A percentile compares a stretch with the other conserved stretches of the same genome.
phyloP scores from a whole-genome alignment of 768 basidiomycete species.

The Coprinopsis strossmayeri region DNA sequence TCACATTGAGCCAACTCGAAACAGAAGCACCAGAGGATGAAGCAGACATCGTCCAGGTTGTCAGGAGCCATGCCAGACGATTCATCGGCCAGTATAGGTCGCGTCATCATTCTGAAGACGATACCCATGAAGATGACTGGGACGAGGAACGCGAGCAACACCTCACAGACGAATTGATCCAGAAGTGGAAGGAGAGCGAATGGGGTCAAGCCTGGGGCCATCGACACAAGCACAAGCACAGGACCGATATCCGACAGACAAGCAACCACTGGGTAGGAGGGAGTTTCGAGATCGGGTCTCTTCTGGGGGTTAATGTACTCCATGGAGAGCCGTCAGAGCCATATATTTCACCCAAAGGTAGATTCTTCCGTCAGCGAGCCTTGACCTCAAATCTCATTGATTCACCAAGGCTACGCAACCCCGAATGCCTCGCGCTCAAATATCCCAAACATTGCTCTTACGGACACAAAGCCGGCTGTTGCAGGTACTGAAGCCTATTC shows the following conservation, averaged over 20 bases:
- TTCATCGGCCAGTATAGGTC: conserved; percentile 43
- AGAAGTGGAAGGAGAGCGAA: conserved; percentile 59
- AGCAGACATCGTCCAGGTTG: conserved; percentile 36
- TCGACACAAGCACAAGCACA: conserved; percentile 26
- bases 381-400: background rate
- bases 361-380: background rate
- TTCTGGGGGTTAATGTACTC: conserved; percentile 63
- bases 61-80: conserved; percentile 55
- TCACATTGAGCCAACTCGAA: conserved; percentile 19
- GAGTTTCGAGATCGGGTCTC: conserved; percentile 73
- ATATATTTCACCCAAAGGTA: background rate
- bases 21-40: conserved; percentile 24
- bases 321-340: conserved; percentile 20
- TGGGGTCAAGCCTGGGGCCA: conserved; percentile 47
- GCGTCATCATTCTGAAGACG: no score
- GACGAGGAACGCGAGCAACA: conserved; percentile 40
- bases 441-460: background rate
- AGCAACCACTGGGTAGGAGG: conserved; percentile 56
- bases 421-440: background rate
- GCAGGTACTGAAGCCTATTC: no score
- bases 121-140: conserved; percentile 58
- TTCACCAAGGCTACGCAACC: no score
- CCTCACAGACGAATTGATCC: conserved; percentile 49
- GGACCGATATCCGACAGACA: background rate
- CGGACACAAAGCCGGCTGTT: background rate